Evolutionary conservation across 805 yeast genomes (phyloP).

Genomic region (Cyberlindnera galapagoensis): DNA sequence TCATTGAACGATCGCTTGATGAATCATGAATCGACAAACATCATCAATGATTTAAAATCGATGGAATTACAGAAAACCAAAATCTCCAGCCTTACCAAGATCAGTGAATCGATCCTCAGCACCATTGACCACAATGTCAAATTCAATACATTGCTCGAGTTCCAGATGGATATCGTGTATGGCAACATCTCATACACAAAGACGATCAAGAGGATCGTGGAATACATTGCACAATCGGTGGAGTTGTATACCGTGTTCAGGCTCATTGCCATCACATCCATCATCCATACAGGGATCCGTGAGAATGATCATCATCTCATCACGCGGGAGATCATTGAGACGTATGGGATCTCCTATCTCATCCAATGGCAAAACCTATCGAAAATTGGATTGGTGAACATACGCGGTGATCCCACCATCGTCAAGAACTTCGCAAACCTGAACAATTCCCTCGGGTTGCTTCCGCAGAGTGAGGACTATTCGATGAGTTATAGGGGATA

Average conservation of each 20-base stretch:
- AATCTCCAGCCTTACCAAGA: conserved; percentile 63
- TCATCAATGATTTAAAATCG: conserved; percentile 64
- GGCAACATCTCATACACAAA: conserved; percentile 38
- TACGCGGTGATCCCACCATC: conserved; percentile 26
- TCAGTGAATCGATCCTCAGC: conserved; percentile 60
- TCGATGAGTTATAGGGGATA: conserved; percentile 55
- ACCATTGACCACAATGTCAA: conserved; percentile 22
- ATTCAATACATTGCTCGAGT: conserved; percentile 43
- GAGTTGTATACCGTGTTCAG: conserved; percentile 35
- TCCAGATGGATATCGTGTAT: conserved; percentile 67
- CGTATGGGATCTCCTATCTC: conserved; percentile 56
- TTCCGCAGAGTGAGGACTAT: conserved; percentile 30
- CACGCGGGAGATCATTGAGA: conserved; percentile 48
- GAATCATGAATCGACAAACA: conserved; percentile 34
- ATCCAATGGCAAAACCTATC: conserved; percentile 42
- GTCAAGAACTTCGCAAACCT: conserved; percentile 29
- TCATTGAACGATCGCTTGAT: conserved; percentile 47
- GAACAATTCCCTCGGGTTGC: conserved; percentile 26
- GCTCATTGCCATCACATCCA: conserved; percentile 49
- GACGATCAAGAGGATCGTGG: conserved; percentile 33
- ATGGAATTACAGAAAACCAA: conserved; percentile 62
- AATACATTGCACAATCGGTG: conserved; percentile 41
- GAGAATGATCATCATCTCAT: conserved; percentile 55
- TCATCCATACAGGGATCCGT: conserved; percentile 62
- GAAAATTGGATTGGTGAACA: conserved; percentile 36